Evolutionary conservation across 2,329 filamentous ascomycete genomes (phyloP).

Genomic region (Rosellinia necatrix): DNA sequence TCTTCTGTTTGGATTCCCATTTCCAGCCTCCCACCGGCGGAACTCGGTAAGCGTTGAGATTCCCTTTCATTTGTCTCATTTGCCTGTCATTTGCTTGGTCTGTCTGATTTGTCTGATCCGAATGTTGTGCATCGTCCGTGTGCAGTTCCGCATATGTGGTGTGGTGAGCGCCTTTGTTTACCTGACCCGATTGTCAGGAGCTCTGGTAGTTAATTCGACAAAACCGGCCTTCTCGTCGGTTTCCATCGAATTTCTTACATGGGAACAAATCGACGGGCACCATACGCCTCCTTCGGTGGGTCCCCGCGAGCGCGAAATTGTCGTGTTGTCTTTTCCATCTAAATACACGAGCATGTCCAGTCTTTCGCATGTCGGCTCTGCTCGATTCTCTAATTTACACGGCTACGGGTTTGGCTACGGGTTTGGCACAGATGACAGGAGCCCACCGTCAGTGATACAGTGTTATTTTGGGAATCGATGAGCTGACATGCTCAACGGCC

Average conservation of each 20-base stretch:
- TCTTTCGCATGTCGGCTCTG: background rate
- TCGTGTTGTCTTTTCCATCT: background rate
- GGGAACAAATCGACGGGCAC: background rate
- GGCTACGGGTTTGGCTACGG: background rate
- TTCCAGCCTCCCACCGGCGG: background rate
- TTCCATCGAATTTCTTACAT: background rate
- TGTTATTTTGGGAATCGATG: background rate
- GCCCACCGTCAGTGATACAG: background rate
- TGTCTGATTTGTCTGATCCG: too few species aligned
- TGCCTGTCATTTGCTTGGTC: too few species aligned
- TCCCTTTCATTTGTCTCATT: conserved; percentile 4
- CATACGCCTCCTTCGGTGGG: background rate
- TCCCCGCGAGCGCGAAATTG: background rate
- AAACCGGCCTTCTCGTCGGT: background rate
- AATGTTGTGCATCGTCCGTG: conserved; percentile 22
- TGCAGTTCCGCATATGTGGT: conserved; percentile 5
- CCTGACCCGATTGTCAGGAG: background rate
- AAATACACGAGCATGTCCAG: background rate
- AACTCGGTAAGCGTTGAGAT: conserved; percentile 1
- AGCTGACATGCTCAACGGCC: background rate
- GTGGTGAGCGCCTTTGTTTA: background rate
- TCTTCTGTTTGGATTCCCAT: too few species aligned
- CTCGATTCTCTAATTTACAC: background rate
- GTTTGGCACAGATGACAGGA: background rate
- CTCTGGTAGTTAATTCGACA: background rate